Evolutionary conservation across 352 stramenopile genomes (phyloP).

Genomic region (Phytophthora syringae): DNA sequence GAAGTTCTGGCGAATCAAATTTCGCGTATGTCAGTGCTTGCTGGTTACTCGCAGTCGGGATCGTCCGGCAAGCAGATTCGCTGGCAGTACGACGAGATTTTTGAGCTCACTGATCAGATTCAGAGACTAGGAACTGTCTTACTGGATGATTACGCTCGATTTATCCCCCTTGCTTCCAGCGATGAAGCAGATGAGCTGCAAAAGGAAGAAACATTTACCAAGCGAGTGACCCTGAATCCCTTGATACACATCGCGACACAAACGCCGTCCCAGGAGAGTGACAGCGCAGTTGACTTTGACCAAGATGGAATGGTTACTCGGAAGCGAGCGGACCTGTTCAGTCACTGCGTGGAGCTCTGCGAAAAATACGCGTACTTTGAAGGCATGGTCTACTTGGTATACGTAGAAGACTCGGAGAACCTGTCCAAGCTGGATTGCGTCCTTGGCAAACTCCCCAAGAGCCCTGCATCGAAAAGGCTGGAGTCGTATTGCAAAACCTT

Average conservation of each 20-base stretch:
- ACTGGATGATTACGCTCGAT: constrained; percentile 61
- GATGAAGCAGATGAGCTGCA: constrained; percentile 65
- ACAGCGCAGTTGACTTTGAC: constrained; percentile 38
- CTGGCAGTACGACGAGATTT: constrained; percentile 65
- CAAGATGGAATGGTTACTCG: constrained; percentile 33
- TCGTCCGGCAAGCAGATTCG: constrained; percentile 41
- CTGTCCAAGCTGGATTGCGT: constrained; percentile 74
- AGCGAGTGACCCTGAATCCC: constrained; percentile 67
- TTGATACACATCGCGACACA: constrained; percentile 76
- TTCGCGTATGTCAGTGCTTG: constrained; percentile 52
- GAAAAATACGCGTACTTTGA: constrained; percentile 86
- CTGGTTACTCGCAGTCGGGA: constrained; percentile 49
- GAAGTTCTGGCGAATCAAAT: constrained; percentile 74
- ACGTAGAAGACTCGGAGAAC: constrained; percentile 66
- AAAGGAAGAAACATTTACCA: constrained; percentile 67
- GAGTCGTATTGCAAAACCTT: constrained; percentile 69
- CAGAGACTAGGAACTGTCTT: constrained; percentile 56
- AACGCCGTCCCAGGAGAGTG: constrained; percentile 26
- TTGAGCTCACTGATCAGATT: constrained; percentile 73
- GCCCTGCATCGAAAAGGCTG: constrained; percentile 57
- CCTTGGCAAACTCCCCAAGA: constrained; percentile 64
- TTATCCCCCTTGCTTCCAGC: constrained; percentile 42
- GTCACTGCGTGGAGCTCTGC: constrained; percentile 58
- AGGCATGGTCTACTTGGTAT: constrained; percentile 81
- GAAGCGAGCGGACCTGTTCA: constrained; percentile 65